These are phyloP conservation scores for Diospyros lotus DNA, from an alignment of 148 eudicot genomes.

Conservation along the genomic window DNA sequence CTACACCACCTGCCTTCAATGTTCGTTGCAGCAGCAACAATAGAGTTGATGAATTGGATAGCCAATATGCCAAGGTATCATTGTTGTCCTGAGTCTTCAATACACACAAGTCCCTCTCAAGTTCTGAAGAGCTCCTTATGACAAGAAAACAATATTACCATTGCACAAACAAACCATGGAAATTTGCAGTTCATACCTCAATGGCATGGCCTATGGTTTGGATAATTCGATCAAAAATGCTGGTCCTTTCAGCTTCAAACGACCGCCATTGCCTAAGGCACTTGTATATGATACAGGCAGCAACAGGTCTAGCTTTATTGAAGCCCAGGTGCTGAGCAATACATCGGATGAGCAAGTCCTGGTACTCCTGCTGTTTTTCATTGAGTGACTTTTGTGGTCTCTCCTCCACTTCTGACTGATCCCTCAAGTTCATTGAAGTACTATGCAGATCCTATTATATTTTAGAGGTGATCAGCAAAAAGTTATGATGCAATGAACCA, in stretches of 20 bases:
- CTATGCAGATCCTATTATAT: conserved; percentile 57
- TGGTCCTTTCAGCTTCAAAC: conserved; percentile 86
- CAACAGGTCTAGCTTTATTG: conserved; percentile 70
- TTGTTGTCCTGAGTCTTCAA: conserved; percentile 78
- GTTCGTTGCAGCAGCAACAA: conserved; percentile 77
- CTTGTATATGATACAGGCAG: conserved; percentile 87
- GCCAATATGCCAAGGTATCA: conserved; percentile 78
- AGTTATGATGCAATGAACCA: conserved; percentile 2
- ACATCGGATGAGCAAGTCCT: conserved; percentile 85
- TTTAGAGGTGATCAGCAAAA: conserved; percentile 10
- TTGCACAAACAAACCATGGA: background rate
- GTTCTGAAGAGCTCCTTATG: conserved; percentile 9
- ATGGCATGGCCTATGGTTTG: conserved; percentile 81
- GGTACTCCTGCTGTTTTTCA: conserved; percentile 89
- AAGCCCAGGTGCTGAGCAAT: conserved; percentile 85
- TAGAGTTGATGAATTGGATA: conserved; percentile 76
- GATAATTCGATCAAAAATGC: conserved; percentile 76
- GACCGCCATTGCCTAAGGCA: conserved; percentile 92
- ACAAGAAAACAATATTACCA: conserved; percentile 5
- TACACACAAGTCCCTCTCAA: conserved; percentile 15
- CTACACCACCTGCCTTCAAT: conserved; percentile 64
- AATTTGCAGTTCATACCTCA: conserved; percentile 44
- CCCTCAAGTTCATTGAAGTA: conserved; percentile 52
- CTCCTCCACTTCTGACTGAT: conserved; percentile 58
- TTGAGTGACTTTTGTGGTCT: conserved; percentile 81